Evolutionary conservation across 2,329 filamentous ascomycete species (phyloP).

Genomic region (Aspergillus hortae): DNA sequence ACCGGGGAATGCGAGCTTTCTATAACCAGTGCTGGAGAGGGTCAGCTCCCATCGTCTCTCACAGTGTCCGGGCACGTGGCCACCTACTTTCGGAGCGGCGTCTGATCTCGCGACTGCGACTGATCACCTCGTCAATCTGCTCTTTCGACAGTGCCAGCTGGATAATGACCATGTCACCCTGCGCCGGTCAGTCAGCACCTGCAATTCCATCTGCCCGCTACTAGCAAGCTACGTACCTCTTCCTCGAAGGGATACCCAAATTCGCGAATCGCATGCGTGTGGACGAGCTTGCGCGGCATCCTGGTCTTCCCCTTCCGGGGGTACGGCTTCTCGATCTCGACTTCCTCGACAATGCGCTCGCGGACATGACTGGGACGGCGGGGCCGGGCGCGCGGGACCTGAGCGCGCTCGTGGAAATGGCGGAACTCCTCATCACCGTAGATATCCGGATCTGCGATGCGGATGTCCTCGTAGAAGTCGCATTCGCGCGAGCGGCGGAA

Average conservation of each 20-base stretch:
- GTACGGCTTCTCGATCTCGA: slow-evolving; percentile 49
- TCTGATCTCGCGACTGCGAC: slow-evolving; percentile 65
- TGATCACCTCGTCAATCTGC: slow-evolving; percentile 87
- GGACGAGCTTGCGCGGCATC: slow-evolving; percentile 76
- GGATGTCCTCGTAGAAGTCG: slow-evolving; percentile 63
- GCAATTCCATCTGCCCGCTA: neutral
- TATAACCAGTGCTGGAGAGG: slow-evolving; percentile 20
- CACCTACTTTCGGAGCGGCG: slow-evolving; percentile 31
- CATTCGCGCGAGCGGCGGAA: slow-evolving; percentile 58
- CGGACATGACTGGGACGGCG: slow-evolving; percentile 41
- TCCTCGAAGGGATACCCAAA: slow-evolving; percentile 82
- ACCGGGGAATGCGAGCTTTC: slow-evolving; percentile 21
- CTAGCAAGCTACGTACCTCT: slow-evolving; percentile 59
- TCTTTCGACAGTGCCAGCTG: slow-evolving; percentile 81
- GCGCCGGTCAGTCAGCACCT: slow-evolving; percentile 11
- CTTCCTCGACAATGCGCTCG: slow-evolving; percentile 28
- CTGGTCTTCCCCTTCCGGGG: slow-evolving; percentile 85
- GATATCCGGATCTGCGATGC: slow-evolving; percentile 62
- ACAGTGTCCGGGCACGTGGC: slow-evolving; percentile 6
- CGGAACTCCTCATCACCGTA: slow-evolving; percentile 72
- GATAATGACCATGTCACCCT: slow-evolving; percentile 79
- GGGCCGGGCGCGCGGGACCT: slow-evolving; percentile 42
- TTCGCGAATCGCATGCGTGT: slow-evolving; percentile 75
- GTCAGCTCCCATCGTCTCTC: neutral
- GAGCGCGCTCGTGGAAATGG: slow-evolving; percentile 61